Evolutionary conservation across 1,139 yeast genomes (phyloP).

Genomic region (Candida labiduridarum): DNA sequence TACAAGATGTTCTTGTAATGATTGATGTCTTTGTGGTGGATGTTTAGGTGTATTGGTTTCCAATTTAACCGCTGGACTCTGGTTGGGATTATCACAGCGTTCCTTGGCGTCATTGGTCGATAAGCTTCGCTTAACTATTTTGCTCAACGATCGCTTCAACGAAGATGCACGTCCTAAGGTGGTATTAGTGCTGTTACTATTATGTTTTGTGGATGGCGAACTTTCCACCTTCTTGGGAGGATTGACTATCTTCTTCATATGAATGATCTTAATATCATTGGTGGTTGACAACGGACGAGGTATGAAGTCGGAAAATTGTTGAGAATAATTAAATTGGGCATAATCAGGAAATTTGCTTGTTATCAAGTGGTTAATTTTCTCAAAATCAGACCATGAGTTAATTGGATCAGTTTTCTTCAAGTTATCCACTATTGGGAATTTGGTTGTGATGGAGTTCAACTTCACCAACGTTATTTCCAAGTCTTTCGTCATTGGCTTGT

Average conservation of each 20-base stretch:
- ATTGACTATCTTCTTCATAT: constrained; percentile 2
- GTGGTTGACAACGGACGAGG: constrained; percentile 14
- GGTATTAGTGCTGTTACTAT: not conserved
- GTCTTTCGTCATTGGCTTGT: constrained; percentile 12
- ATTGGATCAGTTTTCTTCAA: constrained; percentile 9
- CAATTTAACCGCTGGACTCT: constrained; percentile 3
- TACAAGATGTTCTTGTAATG: constrained; percentile 8
- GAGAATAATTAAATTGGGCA: constrained; percentile 1
- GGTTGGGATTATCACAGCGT: not conserved
- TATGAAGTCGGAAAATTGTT: constrained; percentile 13
- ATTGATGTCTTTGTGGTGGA: constrained; percentile 12
- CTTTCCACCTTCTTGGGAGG: constrained; percentile 4
- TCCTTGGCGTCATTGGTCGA: constrained; percentile 10
- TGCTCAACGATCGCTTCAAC: constrained; percentile 12
- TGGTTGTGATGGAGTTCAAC: constrained; percentile 13
- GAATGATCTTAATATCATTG: constrained; percentile 8
- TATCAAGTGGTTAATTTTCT: constrained; percentile 12
- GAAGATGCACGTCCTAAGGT: constrained; percentile 7
- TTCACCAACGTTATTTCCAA: constrained; percentile 16
- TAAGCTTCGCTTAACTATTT: constrained; percentile 12
- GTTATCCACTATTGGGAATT: constrained; percentile 15
- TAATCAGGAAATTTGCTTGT: constrained; percentile 14
- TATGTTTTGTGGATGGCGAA: not conserved
- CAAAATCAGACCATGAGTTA: constrained; percentile 13
- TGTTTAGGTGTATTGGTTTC: constrained; percentile 5